phyloP scores from a whole-genome alignment of 2,329 filamentous ascomycete species.

The Cladophialophora exuberans region DNA sequence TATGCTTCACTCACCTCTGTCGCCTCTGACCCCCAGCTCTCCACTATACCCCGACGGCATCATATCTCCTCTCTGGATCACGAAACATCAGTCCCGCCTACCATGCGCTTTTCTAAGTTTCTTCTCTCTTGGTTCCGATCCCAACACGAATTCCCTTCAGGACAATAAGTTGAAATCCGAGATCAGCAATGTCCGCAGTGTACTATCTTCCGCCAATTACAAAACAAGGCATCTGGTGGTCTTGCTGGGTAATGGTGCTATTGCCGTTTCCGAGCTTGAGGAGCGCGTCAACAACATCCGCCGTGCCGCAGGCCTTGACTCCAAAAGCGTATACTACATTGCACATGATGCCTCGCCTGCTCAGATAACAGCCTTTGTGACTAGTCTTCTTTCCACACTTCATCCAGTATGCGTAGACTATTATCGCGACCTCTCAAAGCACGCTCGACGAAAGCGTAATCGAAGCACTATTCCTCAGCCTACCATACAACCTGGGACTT shows the following conservation, averaged over 20 bases:
- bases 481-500: constrained; percentile 82
- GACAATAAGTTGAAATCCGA: constrained; percentile 89
- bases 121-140: constrained; percentile 74
- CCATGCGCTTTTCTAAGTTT: constrained; percentile 81
- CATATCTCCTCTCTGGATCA: constrained; percentile 78
- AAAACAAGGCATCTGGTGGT: constrained; percentile 78
- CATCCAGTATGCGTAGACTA: constrained; percentile 82
- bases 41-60: constrained; percentile 87
- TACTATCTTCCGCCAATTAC: constrained; percentile 64
- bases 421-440: constrained; percentile 91
- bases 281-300: constrained; percentile 80
- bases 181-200: constrained; percentile 74
- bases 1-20: constrained; percentile 86
- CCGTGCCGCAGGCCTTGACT: constrained; percentile 76
- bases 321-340: constrained; percentile 83
- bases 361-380: constrained; percentile 74
- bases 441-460: constrained; percentile 83
- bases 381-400: constrained; percentile 71
- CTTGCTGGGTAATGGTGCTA: constrained; percentile 72
- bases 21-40: constrained; percentile 82
- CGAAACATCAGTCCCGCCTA: constrained; percentile 83
- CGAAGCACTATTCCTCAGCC: constrained; percentile 77
- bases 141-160: constrained; percentile 72
- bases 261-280: constrained; percentile 64
- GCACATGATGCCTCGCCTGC: constrained; percentile 71